Evolutionary conservation across 768 basidiomycete genomes (phyloP), one percentile per base, ranked within the genome.

Genomic region (Inosperma sp.): DNA sequence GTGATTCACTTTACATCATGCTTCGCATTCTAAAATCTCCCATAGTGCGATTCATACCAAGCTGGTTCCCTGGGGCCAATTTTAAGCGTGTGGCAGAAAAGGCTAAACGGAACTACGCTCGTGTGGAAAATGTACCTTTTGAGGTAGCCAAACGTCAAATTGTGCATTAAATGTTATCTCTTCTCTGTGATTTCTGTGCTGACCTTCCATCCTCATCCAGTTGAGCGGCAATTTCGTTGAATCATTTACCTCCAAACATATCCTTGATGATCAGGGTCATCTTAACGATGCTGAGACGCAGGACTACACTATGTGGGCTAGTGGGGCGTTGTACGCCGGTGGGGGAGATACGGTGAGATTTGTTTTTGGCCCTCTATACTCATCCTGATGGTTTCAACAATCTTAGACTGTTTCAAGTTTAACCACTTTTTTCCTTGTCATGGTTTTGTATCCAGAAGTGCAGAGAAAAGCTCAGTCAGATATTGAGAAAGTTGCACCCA

Each of bases 31-130:
- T 44, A 5, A 12, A 27, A n/a, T 42, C 25, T 5, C n/a, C n/a
- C n/a, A n/a, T 39, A 82, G 79, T 80, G 47, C 66, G 67, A 30
- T 61, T 76, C 47, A 44, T 79, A 34, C 78, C 79, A 14, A 64
- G 68, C n/a, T 82, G 81, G 81, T 72, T 82, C 54, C 81, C 81
- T 4, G 81, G 81, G 5, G 76, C 77, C 8, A 65, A 66, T 0
- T 82, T 82, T 68, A 73, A 81, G 59, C 54, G 58, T 39, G 73
- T 65, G 19, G 81, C 79, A 0, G 68, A 61, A 34, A 64, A 67
- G 49, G 80, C 78, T 75, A 68, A 69, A 6, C 56, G 56, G 19
- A 72, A 71, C 2, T 62, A 77, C 7, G 52, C 65, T n/a, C 65
- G 66, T 19, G 73, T 79, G 75, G 72, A 72, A 7, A 72, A 80